Base-by-base conservation (phyloP, 2,329 filamentous ascomycete species). In the Alternaria hordeiaustralica region DNA sequence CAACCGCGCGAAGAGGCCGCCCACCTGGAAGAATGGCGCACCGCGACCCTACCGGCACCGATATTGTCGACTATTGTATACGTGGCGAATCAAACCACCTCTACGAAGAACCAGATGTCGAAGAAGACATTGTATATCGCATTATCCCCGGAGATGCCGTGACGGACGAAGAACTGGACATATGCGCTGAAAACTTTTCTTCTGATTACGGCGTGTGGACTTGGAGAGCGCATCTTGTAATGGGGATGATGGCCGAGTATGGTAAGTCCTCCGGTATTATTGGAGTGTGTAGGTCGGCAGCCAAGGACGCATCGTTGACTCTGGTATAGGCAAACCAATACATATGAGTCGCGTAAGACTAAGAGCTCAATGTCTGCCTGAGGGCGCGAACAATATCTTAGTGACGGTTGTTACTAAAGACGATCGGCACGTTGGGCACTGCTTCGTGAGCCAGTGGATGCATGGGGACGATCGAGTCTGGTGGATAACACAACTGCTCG, bases 401-500 rank as follows among this genome's bases (percentile, higher is more conserved):
- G 44, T 65, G 1, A 60, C 36, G 5, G 63, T 54, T 7, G 30
- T 61, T 45, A 46, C 59, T 12, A 28, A 26, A 15, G 26, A 41
- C 11, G 21, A 36, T 12, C 30, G 26, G 41, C 56, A 54, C 18
- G 15, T 67, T 23, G 65, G 46, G 9, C 57, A 65, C 26, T 67
- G 65, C 25, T 63, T 67, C 21, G 47, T 63, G 12, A 63, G 59
- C 18, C 62, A 63, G 36, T 67, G 63, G 65, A 46, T 49, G 33
- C 55, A 58, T 45, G 33, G 49, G 1, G 49, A 30, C 10, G 56
- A 51, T 11, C 60, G 62, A 8, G 46, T 67, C 2, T 67, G 56
- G 59, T 67, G 62, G 65, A 63, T 65, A 30, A 65, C 65, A 3
- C 63, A 67, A 15, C 18, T 65, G 49, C 20, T 67, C 47, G 65